A percentile compares a stretch with the other conserved stretches of the same genome.
phyloP scores from a whole-genome alignment of 2,329 filamentous ascomycete species.

The Pseudodiploospora longispora region DNA sequence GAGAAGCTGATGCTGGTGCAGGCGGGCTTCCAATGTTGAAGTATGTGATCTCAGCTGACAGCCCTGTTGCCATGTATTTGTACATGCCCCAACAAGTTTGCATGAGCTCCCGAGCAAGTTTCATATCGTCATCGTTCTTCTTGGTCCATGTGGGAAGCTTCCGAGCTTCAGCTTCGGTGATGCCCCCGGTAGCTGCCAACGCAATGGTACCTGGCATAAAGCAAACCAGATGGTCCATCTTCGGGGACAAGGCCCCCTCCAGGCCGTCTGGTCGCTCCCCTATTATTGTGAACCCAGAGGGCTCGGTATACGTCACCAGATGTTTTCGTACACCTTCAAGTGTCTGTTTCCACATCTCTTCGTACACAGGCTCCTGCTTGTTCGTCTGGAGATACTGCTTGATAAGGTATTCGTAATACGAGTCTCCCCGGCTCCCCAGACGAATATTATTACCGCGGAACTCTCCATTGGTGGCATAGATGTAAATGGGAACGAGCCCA shows the following conservation, averaged over 20 bases:
- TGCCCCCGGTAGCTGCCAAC: conserved; percentile 72
- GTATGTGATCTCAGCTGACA: conserved; percentile 92
- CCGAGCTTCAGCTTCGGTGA: conserved; percentile 66
- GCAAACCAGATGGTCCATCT: conserved; percentile 98
- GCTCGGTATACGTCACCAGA: conserved; percentile 78
- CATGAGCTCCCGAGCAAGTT: conserved; percentile 80
- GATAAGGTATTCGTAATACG: conserved; percentile 97
- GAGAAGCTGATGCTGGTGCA: conserved; percentile 44
- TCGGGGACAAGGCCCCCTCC: conserved; percentile 57
- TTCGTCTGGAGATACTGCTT: conserved; percentile 97
- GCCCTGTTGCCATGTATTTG: conserved; percentile 75
- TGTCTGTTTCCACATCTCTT: conserved; percentile 87
- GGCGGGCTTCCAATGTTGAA: conserved; percentile 71
- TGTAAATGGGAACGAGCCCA: conserved; percentile 85
- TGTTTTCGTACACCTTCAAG: conserved; percentile 83
- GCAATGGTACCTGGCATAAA: conserved; percentile 97
- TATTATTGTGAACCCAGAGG: conserved; percentile 76
- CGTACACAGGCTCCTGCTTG: conserved; percentile 75
- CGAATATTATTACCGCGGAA: conserved; percentile 84
- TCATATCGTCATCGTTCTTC: conserved; percentile 78
- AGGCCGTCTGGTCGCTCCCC: conserved; percentile 77
- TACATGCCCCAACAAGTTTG: conserved; percentile 99
- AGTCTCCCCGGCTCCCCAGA: conserved; percentile 87
- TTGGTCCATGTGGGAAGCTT: conserved; percentile 65
- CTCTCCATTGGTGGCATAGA: conserved; percentile 67